These are phyloP conservation scores for Penicillium griseofulvum DNA, from an alignment of 2,329 filamentous ascomycete species.

Conservation along the genomic window DNA sequence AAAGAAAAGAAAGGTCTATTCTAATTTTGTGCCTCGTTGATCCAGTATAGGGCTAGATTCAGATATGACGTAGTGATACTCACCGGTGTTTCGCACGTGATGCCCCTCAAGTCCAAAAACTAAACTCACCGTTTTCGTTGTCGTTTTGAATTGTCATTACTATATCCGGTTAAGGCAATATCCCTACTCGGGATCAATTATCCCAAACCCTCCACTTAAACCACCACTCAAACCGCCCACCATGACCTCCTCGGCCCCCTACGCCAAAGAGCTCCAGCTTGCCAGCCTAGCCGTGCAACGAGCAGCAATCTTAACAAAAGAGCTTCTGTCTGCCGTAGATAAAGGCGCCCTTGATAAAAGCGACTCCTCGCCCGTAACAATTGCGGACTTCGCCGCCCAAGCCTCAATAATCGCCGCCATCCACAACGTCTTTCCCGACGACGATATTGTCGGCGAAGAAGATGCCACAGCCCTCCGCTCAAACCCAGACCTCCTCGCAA, in stretches of 20 bases:
- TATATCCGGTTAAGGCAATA: background rate
- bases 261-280: slow-evolving; percentile 37
- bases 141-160: background rate
- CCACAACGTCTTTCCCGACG: slow-evolving; percentile 53
- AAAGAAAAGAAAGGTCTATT: background rate
- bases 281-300: slow-evolving; percentile 51
- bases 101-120: slow-evolving; percentile 3
- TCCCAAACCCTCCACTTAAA: background rate
- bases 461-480: slow-evolving; percentile 53
- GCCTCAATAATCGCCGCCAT: slow-evolving; percentile 60
- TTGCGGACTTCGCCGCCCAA: slow-evolving; percentile 64
- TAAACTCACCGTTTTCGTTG: background rate
- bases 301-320: slow-evolving; percentile 58
- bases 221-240: background rate
- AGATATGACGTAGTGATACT: slow-evolving; percentile 7
- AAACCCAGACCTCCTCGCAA: slow-evolving; percentile 48
- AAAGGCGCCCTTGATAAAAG: slow-evolving; percentile 56
- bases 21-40: background rate
- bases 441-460: slow-evolving; percentile 63
- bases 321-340: slow-evolving; percentile 49
- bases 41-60: background rate
- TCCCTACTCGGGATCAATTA: background rate
- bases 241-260: slow-evolving; percentile 28
- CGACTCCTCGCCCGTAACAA: slow-evolving; percentile 61
- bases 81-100: slow-evolving; percentile 9